phyloP scores from a whole-genome alignment of 2,329 filamentous ascomycete species.

The Ilyonectria robusta region DNA sequence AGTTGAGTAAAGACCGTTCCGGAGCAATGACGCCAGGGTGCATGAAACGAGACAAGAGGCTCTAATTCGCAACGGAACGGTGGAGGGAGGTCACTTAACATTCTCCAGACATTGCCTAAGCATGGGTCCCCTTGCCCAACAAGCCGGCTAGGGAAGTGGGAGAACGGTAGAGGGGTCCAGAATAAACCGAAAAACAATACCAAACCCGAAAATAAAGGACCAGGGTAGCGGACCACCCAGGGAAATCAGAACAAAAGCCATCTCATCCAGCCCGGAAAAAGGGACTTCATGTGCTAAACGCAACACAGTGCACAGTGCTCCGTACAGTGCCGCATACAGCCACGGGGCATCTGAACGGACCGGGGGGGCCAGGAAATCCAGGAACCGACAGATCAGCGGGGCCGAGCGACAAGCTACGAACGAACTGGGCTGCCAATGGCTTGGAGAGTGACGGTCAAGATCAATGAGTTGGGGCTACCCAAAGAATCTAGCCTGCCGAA shows the following conservation, averaged over 20 bases:
- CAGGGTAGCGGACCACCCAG: not conserved
- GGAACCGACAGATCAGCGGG: too few species aligned
- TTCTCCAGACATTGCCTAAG: not conserved
- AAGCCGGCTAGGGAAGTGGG: not conserved
- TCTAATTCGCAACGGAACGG: too few species aligned
- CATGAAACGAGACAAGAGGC: too few species aligned
- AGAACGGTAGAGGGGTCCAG: not conserved
- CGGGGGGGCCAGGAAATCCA: not conserved
- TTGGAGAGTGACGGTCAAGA: not conserved
- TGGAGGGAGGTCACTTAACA: not conserved
- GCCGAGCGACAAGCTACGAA: not conserved
- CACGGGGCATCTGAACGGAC: not conserved
- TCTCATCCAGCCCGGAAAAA: not conserved
- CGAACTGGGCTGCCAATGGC: not conserved
- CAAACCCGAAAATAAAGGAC: conserved; percentile 15
- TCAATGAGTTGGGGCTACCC: not conserved
- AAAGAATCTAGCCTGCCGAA: conserved; percentile 10
- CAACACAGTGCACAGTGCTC: not conserved
- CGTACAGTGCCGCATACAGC: not conserved
- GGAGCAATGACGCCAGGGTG: too few species aligned
- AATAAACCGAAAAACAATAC: conserved; percentile 19
- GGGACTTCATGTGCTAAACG: not conserved
- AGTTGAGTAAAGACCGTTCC: too few species aligned
- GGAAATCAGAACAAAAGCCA: not conserved
- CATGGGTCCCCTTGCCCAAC: not conserved